A percentile compares a stretch with the other conserved stretches of the same genome.
Conservation (phyloP, 2,329 filamentous ascomycete species). For the Cladosporium sp. region DNA sequence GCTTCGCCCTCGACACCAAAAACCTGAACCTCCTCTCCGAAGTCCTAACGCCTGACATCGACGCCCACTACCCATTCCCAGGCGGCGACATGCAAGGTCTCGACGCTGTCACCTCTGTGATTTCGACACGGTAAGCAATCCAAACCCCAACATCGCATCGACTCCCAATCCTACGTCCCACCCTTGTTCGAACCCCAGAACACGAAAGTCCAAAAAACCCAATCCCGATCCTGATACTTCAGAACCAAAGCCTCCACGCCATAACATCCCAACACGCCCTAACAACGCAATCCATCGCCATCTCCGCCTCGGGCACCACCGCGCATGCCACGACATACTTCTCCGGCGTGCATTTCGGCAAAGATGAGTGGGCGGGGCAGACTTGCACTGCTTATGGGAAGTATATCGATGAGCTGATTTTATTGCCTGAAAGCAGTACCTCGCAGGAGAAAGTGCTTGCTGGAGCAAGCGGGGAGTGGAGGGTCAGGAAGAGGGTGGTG, state of each 20-base stretch:
- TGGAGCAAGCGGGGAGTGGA: constrained; percentile 44
- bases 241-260: constrained; percentile 38
- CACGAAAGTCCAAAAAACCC: neutral
- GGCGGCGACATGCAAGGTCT: constrained; percentile 17
- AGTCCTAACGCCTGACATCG: constrained; percentile 44
- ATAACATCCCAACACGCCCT: constrained; percentile 46
- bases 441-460: constrained; percentile 19
- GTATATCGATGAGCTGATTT: constrained; percentile 42
- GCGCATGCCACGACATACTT: constrained; percentile 45
- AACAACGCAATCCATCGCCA: constrained; percentile 43
- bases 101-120: constrained; percentile 8
- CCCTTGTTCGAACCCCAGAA: too few relatives aligned
- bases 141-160: too few relatives aligned
- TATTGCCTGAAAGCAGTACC: constrained; percentile 19
- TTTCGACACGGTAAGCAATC: constrained; percentile 36
- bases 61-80: constrained; percentile 42
- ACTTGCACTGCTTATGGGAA: constrained; percentile 43
- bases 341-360: constrained; percentile 44
- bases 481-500: constrained; percentile 40
- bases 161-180: too few relatives aligned
- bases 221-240: too few relatives aligned
- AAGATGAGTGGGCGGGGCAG: constrained; percentile 40
- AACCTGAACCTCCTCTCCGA: constrained; percentile 39
- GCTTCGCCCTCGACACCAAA: constrained; percentile 47
- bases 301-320: constrained; percentile 34